Base-by-base conservation (phyloP, 495 filamentous ascomycete species). In the Amphirosellinia nigrospora region DNA sequence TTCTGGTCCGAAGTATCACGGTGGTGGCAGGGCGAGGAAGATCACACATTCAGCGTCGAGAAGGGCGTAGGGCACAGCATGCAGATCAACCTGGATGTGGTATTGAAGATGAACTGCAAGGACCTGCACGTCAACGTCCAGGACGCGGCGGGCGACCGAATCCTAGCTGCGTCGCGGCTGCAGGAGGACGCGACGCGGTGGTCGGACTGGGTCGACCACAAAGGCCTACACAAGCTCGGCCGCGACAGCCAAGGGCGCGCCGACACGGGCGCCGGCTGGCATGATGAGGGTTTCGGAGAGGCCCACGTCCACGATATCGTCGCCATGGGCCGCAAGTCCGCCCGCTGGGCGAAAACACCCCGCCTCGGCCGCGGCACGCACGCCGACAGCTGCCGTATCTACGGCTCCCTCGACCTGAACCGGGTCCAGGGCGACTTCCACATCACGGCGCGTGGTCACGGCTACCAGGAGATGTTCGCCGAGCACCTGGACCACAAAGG, bases 351-450 rank as follows among this genome's bases (percentile, higher is more conserved):
- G 23, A 92, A 90, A 83, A 93, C 90, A 7, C 93, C 93, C 16
- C 84, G 82, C 66, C 71, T 94, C 69, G 10, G n/a, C 38, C 84
- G 87, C 73, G 83, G 91, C 66, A 80, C 86, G 1, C 72, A 73
- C 69, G 71, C 68, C 48, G 85, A 82, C 82, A 93, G 82, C 83
- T 99, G 96, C 81, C 86, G 96, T 45, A 90, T 99, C 60, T 99
- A 88, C 76, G 96, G 96, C 1, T 95, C 89, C 70, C 80, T 99
- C 73, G 92, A 96, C 77, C 86, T 94, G 50, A 98, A 98, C 75
- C 97, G 96, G 80, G 96, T 99, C 59, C 94, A 97, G 79, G 96
- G 96, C 0, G 95, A 99, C 80, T 98, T 99, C 77, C 96, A 99
- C 76, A 96, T 99, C 74, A 99, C 95, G 15, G 96, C 96, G 3